Percentiles rank a stretch among this genome's conserved stretches.
These are phyloP conservation scores for Xylaria arbuscula DNA, from an alignment of 2,329 filamentous ascomycete genomes.

Conservation along the genomic window DNA sequence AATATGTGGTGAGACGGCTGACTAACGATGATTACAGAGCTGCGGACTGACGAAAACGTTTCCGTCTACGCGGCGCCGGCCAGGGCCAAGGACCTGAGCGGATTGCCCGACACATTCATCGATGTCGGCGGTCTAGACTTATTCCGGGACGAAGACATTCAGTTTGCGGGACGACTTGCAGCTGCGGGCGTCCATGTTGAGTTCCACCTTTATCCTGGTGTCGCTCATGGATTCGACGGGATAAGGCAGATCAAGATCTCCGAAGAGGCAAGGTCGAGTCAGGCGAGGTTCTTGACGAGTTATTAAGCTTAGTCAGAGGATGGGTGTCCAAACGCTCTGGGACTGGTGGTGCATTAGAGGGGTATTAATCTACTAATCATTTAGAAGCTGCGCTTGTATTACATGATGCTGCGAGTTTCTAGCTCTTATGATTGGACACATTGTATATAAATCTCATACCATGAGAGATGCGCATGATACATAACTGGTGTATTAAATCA, in stretches of 20 bases:
- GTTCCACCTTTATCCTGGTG: slow-evolving; percentile 46
- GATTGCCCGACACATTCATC: slow-evolving; percentile 46
- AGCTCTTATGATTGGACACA: background rate
- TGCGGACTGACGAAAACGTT: slow-evolving; percentile 38
- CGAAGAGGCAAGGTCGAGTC: slow-evolving; percentile 4
- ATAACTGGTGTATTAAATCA: background rate
- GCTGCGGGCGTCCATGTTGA: slow-evolving; percentile 44
- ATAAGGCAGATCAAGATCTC: slow-evolving; percentile 11
- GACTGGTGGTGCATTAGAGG: background rate
- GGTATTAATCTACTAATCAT: background rate
- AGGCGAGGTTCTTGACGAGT: slow-evolving; percentile 26
- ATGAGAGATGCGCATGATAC: background rate
- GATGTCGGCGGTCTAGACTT: slow-evolving; percentile 46
- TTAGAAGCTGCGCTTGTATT: no score
- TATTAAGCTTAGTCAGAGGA: slow-evolving; percentile 17
- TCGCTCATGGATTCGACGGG: slow-evolving; percentile 39
- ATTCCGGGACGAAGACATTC: slow-evolving; percentile 43
- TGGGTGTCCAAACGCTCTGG: no score
- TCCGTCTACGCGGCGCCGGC: slow-evolving; percentile 36
- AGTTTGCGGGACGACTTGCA: slow-evolving; percentile 42
- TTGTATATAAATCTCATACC: background rate
- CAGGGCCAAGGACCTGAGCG: slow-evolving; percentile 43
- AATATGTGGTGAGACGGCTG: background rate
- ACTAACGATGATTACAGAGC: slow-evolving; percentile 21
- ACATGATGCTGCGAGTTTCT: background rate